These are phyloP conservation scores for Suillus alpinus DNA, from an alignment of 768 basidiomycete genomes.

Conservation along the genomic window DNA sequence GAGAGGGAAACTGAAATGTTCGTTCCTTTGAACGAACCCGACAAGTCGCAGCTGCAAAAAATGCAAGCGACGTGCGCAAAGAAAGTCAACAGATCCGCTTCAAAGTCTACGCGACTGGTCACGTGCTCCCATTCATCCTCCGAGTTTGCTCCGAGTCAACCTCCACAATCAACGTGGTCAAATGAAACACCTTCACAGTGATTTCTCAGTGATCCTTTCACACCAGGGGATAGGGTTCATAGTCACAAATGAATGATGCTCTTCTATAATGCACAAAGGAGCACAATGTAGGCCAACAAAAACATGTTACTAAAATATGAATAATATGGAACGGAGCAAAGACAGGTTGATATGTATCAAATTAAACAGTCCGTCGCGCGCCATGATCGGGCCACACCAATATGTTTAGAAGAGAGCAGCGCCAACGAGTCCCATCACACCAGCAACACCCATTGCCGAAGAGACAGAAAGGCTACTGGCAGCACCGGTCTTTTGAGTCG, in stretches of 20 bases:
- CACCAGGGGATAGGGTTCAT: background rate
- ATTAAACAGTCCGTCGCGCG: constrained; percentile 15
- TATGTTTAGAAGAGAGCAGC: constrained; percentile 42
- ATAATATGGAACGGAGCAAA: background rate
- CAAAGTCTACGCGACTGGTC: constrained; percentile 7
- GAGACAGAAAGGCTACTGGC: constrained; percentile 28
- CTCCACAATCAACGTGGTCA: background rate
- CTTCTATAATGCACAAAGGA: background rate
- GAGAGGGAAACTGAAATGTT: background rate
- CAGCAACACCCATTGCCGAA: constrained; percentile 43
- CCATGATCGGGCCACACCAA: constrained; percentile 7
- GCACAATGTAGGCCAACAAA: background rate
- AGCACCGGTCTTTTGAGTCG: constrained; percentile 28
- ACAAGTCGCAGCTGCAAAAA: constrained; percentile 6
- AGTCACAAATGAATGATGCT: background rate
- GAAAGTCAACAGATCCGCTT: constrained; percentile 1
- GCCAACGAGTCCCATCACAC: constrained; percentile 50
- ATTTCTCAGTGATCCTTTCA: background rate
- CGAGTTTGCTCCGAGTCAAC: background rate
- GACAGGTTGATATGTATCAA: constrained; percentile 18
- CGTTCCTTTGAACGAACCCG: constrained; percentile 1
- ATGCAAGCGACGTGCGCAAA: constrained; percentile 5
- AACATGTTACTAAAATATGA: background rate
- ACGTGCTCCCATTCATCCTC: background rate
- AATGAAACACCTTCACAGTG: background rate